phyloP scores from a whole-genome alignment of 2,329 filamentous ascomycete species.

The Cercospora sp. region DNA sequence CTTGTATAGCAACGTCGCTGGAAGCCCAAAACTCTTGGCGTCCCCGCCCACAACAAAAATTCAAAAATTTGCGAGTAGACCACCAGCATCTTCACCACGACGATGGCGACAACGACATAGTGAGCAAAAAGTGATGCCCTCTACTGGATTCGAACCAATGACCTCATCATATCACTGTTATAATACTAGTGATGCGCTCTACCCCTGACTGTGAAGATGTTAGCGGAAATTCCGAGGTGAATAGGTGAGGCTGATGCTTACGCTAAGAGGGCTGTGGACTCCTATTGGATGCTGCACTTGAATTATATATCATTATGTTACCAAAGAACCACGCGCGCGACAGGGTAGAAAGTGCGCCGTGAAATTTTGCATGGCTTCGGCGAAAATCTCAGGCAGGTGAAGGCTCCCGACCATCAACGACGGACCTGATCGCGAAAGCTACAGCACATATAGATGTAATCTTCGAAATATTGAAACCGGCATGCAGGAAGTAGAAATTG shows the following conservation, averaged over 20 bases:
- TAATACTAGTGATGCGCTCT: background rate
- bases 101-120: background rate
- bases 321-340: no score
- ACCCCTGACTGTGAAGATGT: background rate
- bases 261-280: background rate
- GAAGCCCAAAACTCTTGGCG: background rate
- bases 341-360: no score
- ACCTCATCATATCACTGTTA: background rate
- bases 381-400: no score
- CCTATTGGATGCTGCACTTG: background rate
- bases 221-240: background rate
- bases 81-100: background rate
- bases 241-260: background rate
- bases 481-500: no score
- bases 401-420: no score
- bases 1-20: background rate
- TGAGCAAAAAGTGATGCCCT: background rate
- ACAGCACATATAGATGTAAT: no score
- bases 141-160: constrained; percentile 8
- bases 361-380: no score
- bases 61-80: background rate
- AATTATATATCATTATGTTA: no score
- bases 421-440: no score
- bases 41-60: background rate
- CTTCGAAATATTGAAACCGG: no score